Evolutionary conservation across 345 rosid genomes (phyloP), one percentile per base, ranked within the genome.

Genomic region (Brassica incana): DNA sequence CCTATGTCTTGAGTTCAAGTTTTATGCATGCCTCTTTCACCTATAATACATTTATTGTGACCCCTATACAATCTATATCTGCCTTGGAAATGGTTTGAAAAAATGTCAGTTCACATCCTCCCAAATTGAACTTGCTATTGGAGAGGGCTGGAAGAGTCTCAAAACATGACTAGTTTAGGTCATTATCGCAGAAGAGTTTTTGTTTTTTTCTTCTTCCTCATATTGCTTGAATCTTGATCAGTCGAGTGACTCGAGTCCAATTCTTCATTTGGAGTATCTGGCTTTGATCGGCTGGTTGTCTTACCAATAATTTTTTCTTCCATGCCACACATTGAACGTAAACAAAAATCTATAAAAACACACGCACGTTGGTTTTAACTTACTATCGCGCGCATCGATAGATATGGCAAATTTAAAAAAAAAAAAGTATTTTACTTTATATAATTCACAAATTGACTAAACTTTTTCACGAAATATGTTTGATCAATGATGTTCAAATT

Each of bases 371-470:
- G 36, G 5, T 14, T 29, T 20, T 9, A 74, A 30, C 69, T 48
- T 64, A 64, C 48, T 69, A 74, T 10, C 65, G 4, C 71, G 2
- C 8, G 10, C 10, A 33, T 38, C 10, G 2, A 23, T 52, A 52
- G 12, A 52, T 52, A 66, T 38, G 58, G 12, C 36, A 77, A 69
- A 69, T 36, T 12, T 1, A 64, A n/a, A 75, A 75, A 75, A 75
- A 29, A 29, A 29, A 33, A n/a, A 59, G 35, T 27, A 25, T 12
- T 62, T 45, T 10, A 33, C 18, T 69, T 35, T 0, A 43, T 43
- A 43, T 45, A 45, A 45, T 12, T 45, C 54, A 48, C 14, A 48
- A 48, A 14, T 12, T 63, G 30, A 29, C 8, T 4, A 36, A 64
- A 30, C n/a, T 52, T 43, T 69, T 30, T 30, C 50, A 25, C 2